Conservation (phyloP, 2,329 filamentous ascomycete species). For the Beauveria sp. region DNA sequence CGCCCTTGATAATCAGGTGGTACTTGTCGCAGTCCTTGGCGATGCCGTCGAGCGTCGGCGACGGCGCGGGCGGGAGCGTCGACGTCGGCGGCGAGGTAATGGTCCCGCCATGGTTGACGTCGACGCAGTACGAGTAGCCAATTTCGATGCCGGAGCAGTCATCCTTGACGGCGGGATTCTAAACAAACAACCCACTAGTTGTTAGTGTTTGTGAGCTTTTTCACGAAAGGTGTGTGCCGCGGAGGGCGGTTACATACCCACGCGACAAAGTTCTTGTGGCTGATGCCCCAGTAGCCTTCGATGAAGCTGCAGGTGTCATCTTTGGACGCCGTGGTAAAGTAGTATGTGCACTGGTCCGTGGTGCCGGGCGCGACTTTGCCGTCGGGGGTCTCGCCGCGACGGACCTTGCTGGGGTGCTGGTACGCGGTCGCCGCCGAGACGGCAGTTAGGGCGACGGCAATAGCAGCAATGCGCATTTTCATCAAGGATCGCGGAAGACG, state of each 20-base stretch:
- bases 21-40: conserved; percentile 10
- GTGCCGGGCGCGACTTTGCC: not conserved
- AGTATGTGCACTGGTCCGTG: conserved; percentile 6
- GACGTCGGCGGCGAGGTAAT: not conserved
- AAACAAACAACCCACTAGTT: no score
- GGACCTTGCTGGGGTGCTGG: not conserved
- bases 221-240: no score
- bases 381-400: not conserved
- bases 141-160: conserved; percentile 3
- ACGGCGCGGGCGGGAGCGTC: not conserved
- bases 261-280: conserved; percentile 3
- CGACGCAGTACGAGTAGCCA: conserved; percentile 12
- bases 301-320: not conserved
- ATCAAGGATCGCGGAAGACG: not conserved
- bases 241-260: not conserved
- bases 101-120: not conserved
- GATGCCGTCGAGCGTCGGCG: conserved; percentile 5
- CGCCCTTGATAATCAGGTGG: conserved; percentile 4
- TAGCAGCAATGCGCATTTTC: not conserved
- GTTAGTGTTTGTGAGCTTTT: not conserved
- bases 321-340: not conserved
- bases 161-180: conserved; percentile 12
- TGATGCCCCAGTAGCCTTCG: conserved; percentile 3
- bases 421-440: not conserved
- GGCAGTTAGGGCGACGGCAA: not conserved